A percentile compares a stretch with the other conserved stretches of the same genome.
phyloP scores from a whole-genome alignment of 495 filamentous ascomycete species.

The Aspergillus sparsus region DNA sequence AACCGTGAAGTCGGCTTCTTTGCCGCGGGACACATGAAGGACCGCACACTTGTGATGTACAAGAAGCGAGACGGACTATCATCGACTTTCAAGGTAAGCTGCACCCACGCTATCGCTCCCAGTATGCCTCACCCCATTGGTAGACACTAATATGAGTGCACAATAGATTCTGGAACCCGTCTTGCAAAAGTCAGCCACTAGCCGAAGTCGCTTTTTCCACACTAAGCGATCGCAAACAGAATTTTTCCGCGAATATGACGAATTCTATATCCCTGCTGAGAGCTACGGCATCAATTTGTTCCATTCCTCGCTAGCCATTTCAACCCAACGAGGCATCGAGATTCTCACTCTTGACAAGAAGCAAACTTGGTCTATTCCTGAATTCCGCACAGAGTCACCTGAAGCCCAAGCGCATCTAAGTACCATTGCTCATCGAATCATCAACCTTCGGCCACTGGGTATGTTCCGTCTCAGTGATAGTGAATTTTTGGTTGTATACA shows the following conservation, averaged over 20 bases:
- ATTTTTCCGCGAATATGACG: slow-evolving; percentile 96
- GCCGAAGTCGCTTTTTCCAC: slow-evolving; percentile 66
- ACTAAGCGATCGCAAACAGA: slow-evolving; percentile 74
- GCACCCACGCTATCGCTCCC: not conserved
- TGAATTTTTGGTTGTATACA: slow-evolving; percentile 92
- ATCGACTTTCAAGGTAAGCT: slow-evolving; percentile 79
- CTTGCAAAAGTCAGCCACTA: slow-evolving; percentile 68
- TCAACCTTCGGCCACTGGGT: slow-evolving; percentile 78
- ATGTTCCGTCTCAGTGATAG: slow-evolving; percentile 95
- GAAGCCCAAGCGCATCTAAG: slow-evolving; percentile 65
- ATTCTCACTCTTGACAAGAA: slow-evolving; percentile 97
- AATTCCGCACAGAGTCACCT: slow-evolving; percentile 58
- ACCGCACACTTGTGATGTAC: slow-evolving; percentile 90
- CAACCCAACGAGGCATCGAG: slow-evolving; percentile 91
- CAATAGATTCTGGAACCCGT: slow-evolving; percentile 82
- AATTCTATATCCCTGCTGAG: slow-evolving; percentile 98
- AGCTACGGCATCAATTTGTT: slow-evolving; percentile 95
- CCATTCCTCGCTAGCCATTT: slow-evolving; percentile 86
- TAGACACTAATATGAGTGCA: slow-evolving; percentile 8
- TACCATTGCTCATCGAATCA: slow-evolving; percentile 78
- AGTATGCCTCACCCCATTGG: not conserved
- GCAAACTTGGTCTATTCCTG: slow-evolving; percentile 83
- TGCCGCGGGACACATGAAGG: slow-evolving; percentile 93
- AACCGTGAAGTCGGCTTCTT: slow-evolving; percentile 93
- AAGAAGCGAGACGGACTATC: slow-evolving; percentile 91